Evolutionary conservation across 2,329 filamentous ascomycete genomes (phyloP), one percentile per base, ranked within the genome.

Genomic region (Neofusicoccum parvum): DNA sequence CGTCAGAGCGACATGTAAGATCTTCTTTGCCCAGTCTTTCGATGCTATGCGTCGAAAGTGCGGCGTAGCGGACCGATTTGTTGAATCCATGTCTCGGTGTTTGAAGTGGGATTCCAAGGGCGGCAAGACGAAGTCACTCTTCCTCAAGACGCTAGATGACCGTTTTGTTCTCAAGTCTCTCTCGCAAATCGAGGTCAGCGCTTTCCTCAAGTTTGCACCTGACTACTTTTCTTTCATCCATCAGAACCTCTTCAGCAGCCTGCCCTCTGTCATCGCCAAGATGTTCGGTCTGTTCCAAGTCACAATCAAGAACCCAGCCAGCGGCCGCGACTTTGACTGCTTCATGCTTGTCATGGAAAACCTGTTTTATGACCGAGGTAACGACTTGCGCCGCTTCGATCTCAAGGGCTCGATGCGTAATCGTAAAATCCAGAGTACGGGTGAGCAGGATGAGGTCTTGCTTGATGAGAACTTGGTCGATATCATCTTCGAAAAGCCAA

Each of bases 271-370:
- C 48, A 99, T 99, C 73, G 95, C 95, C 36, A 99, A 99, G 81
- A 99, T 99, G 95, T 87, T 99, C 63, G 95, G 95, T 0, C 96
- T 99, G 76, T 99, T 97, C 80, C 94, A 98, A 72, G 91, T 99
- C 56, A 91, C 94, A 69, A 97, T 99, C 80, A 97, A 96, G 80
- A 98, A 98, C 71, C 92, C 95, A 0, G 84, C 87, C 17, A 97
- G 94, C 0, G 94, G 93, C 58, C 91, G 91, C 0, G 95, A 99
- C 75, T 94, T 97, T 77, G 96, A 96, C 75, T 92, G 94, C 78
- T 96, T 96, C 77, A 85, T 99, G 62, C 83, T 99, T 4, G 86
- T 99, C 17, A 99, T 98, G 88, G 95, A 99, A 79, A 99, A 99
- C 71, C 81, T 99, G 15, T 99, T 99, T 77, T 99, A 99, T 74